These are phyloP conservation scores for Xylaria sp. DNA, from an alignment of 2,329 filamentous ascomycete species.

Conservation along the genomic window DNA sequence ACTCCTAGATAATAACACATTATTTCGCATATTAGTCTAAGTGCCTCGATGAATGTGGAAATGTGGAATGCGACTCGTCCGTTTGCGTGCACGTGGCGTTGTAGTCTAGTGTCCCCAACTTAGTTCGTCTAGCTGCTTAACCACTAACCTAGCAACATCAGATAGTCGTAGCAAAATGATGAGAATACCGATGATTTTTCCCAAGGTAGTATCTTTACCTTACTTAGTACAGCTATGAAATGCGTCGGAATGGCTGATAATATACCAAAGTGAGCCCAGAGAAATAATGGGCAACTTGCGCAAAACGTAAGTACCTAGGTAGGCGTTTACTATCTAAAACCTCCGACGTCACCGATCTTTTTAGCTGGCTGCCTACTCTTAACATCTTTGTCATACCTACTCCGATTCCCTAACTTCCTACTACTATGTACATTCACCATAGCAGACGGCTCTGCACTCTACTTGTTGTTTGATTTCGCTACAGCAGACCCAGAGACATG, in stretches of 20 bases:
- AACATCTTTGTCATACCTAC: constrained; percentile 21
- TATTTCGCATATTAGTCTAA: neutral
- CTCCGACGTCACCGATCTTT: constrained; percentile 46
- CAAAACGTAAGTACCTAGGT: too few species aligned
- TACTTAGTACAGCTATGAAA: neutral
- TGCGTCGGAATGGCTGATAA: neutral
- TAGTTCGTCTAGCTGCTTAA: neutral
- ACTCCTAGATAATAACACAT: constrained; percentile 27
- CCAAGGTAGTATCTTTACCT: too few species aligned
- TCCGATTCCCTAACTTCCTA: too few species aligned
- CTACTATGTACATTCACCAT: neutral
- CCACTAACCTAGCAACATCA: neutral
- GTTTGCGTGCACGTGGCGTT: neutral
- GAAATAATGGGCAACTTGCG: neutral
- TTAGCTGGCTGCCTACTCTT: constrained; percentile 10
- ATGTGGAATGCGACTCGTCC: neutral
- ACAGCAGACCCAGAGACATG: constrained; percentile 52
- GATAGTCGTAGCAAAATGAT: neutral
- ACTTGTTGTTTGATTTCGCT: neutral
- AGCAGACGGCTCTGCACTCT: neutral
- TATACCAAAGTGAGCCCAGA: neutral
- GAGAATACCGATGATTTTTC: too few species aligned
- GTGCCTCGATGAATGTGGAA: neutral
- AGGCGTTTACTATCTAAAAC: constrained; percentile 23
- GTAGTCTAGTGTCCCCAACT: neutral